Percentiles rank a stretch among this genome's conserved stretches.
These are phyloP conservation scores for Westerdykella sp. DNA, from an alignment of 2,329 filamentous ascomycete genomes.

Conservation along the genomic window DNA sequence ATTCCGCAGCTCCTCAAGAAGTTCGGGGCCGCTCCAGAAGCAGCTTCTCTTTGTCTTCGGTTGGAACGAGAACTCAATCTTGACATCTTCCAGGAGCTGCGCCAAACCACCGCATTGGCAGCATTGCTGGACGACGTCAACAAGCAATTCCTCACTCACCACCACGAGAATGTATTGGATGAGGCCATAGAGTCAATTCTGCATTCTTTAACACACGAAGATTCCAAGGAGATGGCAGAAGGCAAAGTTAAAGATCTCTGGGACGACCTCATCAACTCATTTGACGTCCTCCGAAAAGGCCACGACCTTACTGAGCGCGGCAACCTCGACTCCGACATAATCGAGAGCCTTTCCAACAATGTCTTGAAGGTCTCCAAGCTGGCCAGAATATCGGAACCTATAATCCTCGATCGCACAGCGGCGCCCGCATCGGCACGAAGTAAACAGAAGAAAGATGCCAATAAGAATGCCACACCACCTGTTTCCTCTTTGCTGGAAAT, in stretches of 20 bases:
- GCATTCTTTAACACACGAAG: slow-evolving; percentile 79
- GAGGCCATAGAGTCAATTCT: slow-evolving; percentile 79
- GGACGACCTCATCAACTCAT: slow-evolving; percentile 71
- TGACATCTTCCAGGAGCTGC: slow-evolving; percentile 79
- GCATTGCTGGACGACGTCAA: slow-evolving; percentile 84
- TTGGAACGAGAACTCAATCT: slow-evolving; percentile 82
- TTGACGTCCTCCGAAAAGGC: slow-evolving; percentile 63
- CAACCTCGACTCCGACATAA: slow-evolving; percentile 57
- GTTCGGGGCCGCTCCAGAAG: slow-evolving; percentile 82
- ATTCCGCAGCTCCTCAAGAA: slow-evolving; percentile 88
- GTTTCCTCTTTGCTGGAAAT: slow-evolving; percentile 68
- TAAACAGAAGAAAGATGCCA: slow-evolving; percentile 18
- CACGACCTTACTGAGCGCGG: slow-evolving; percentile 67
- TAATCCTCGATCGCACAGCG: slow-evolving; percentile 59
- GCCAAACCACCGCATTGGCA: slow-evolving; percentile 77
- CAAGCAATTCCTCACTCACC: slow-evolving; percentile 89
- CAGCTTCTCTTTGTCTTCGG: slow-evolving; percentile 77
- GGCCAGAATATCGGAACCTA: slow-evolving; percentile 68
- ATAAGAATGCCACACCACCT: slow-evolving; percentile 35
- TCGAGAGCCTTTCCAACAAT: slow-evolving; percentile 66
- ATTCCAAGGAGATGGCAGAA: slow-evolving; percentile 79
- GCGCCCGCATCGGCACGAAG: slow-evolving; percentile 27
- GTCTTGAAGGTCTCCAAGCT: slow-evolving; percentile 76
- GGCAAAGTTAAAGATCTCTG: slow-evolving; percentile 74
- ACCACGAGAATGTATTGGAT: slow-evolving; percentile 74